Evolutionary conservation across 495 filamentous ascomycete genomes (phyloP), one percentile per base, ranked within the genome.

Genomic region (Trichoderma parareesei): DNA sequence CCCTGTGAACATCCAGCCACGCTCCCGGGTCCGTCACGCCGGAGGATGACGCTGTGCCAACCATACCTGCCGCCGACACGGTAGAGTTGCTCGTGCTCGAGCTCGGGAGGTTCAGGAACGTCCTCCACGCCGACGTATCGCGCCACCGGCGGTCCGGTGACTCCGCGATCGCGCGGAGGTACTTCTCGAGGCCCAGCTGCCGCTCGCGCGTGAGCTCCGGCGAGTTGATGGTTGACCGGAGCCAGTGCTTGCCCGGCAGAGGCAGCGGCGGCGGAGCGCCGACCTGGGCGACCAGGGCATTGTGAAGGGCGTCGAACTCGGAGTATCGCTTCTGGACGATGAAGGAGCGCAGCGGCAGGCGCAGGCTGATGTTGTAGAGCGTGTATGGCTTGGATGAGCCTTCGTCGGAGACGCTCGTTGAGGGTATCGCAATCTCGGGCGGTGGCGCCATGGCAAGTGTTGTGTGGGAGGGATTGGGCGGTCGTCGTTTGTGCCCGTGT

Each of bases 241-340:
- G 88, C 91, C 91, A 98, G 48, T 90, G 87, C 74, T 97, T 98
- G 13, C 77, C 70, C 14, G 93, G 93, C 8, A 96, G 80, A 2
- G 91, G 77, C 10, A 76, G 75, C 37, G 93, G 88, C 38, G 80
- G 78, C 43, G 81, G 69, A 14, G 76, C 44, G 73, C 85, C 85
- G 60, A 87, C 85, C 69, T 87, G 80, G 65, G 82, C 76, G 69
- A 79, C 79, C 9, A 98, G 85, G 35, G 83, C 69, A n/a, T 73
- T 69, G 79, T 98, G 87, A 65, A 98, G 87, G 66, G 84, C 73
- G 59, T 81, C 77, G 77, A 98, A 98, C 74, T 98, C 95, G 64
- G 88, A 93, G 84, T 97, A 98, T 70, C 94, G 92, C 77, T 97
- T 97, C 67, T 88, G 86, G 66, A 97, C 81, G 71, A 88, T 89